Evolutionary conservation across 1,284 basidiomycete genomes (phyloP).

Genomic region (Exobasidium rhododendri): DNA sequence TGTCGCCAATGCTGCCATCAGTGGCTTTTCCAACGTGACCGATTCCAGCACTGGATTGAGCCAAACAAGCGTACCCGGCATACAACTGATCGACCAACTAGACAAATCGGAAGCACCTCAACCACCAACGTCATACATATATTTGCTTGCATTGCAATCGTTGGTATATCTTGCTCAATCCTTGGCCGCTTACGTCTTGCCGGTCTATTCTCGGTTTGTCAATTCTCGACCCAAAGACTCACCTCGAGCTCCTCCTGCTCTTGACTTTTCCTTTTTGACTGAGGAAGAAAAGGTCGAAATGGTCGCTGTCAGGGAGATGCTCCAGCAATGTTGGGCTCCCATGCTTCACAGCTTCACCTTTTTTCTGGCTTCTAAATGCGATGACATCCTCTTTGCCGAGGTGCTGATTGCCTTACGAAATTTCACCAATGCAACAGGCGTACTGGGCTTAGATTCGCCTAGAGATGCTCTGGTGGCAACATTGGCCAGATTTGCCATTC

Average conservation of each 20-base stretch:
- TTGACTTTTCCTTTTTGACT: conserved; percentile 61
- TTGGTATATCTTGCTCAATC: conserved; percentile 83
- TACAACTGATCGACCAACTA: conserved; percentile 52
- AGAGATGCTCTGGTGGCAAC: conserved; percentile 88
- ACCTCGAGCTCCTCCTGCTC: conserved; percentile 69
- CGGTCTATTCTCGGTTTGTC: conserved; percentile 63
- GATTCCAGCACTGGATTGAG: conserved; percentile 16
- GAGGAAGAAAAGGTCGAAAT: background rate
- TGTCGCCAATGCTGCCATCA: conserved; percentile 31
- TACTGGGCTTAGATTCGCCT: conserved; percentile 75
- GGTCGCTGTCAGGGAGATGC: conserved; percentile 13
- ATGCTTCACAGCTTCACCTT: conserved; percentile 64
- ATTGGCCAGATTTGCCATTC: conserved; percentile 82
- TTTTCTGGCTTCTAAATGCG: conserved; percentile 80
- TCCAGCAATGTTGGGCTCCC: conserved; percentile 15
- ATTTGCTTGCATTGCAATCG: conserved; percentile 84
- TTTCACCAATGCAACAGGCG: conserved; percentile 83
- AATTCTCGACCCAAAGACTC: conserved; percentile 65
- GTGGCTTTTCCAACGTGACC: background rate
- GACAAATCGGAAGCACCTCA: conserved; percentile 79
- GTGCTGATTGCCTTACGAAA: conserved; percentile 76
- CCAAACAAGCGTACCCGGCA: conserved; percentile 32
- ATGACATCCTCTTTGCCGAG: conserved; percentile 80
- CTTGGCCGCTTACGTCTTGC: conserved; percentile 70
- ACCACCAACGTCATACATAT: conserved; percentile 87